Base-by-base conservation (phyloP, 768 basidiomycete species). In the Cystobasidium onofrii region DNA sequence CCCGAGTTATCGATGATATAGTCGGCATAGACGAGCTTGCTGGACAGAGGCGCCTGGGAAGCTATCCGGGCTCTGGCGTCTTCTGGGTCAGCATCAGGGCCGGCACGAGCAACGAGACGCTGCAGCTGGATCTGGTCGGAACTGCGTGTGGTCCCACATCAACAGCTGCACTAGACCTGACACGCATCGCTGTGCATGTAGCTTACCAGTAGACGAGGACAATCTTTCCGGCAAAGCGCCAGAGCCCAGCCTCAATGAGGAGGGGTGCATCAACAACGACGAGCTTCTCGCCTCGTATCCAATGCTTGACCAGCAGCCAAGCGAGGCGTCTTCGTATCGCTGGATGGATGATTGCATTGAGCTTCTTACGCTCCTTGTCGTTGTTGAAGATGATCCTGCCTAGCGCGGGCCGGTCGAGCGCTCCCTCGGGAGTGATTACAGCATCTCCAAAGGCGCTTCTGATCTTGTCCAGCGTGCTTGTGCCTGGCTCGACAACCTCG, bases 191-290 rank as follows among this genome's bases (percentile, higher is more conserved):
- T n/a, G n/a, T n/a, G n/a, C n/a, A n/a, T n/a, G n/a, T n/a, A n/a
- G n/a, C 83, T 77, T 74, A 96, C 95, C 93, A 96, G 79, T 92
- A 94, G 4, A 96, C 93, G 12, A 99, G 88, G 1, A 93, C 84
- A 27, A 97, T 87, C 75, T 86, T 85, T 1, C 88, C 92, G 55
- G 93, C 89, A 85, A 86, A 89, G 78, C 85, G 87, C 87, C 89
- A 92, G 43, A 97, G 79, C 1, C 88, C 88, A 0, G 90, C 88
- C 80, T 99, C 96, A 72, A 99, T 88, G 71, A 99, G 83, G 64
- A 98, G 82, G 36, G 96, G 96, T 4, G 96, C 90, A 80, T 98
- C 96, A 76, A 98, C 81, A 1, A 97, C 84, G 75, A 89, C 90
- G 44, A 89, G 83, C 79, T 85, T 88, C 78, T 91, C 83, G 7